phyloP scores from a whole-genome alignment of 2,329 filamentous ascomycete species.

The Coleophoma cylindrospora region DNA sequence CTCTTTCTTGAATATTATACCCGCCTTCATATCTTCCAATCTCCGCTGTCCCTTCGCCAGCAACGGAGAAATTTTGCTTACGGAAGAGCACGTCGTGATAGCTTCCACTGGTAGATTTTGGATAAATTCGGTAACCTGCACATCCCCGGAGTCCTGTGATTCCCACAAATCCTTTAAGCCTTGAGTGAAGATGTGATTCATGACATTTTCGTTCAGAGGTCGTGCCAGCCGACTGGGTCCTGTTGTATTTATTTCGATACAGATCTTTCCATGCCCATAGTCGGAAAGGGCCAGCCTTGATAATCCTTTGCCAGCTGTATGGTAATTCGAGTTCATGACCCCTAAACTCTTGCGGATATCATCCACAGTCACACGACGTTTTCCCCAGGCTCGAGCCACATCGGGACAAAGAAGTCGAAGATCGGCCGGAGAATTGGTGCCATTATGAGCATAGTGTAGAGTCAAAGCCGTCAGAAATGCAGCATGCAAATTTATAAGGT shows the following conservation, averaged over 20 bases:
- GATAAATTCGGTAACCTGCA: slow-evolving; percentile 38
- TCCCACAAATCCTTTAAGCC: slow-evolving; percentile 45
- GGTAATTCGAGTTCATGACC: slow-evolving; percentile 38
- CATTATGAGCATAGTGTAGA: slow-evolving; percentile 66
- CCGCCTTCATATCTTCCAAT: slow-evolving; percentile 63
- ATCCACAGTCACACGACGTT: slow-evolving; percentile 57
- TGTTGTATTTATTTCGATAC: slow-evolving; percentile 44
- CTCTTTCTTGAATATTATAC: slow-evolving; percentile 47
- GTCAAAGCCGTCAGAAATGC: slow-evolving; percentile 65
- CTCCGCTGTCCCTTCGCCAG: slow-evolving; percentile 63
- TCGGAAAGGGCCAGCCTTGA: slow-evolving; percentile 36
- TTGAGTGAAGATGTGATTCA: slow-evolving; percentile 49
- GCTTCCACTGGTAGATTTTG: slow-evolving; percentile 48
- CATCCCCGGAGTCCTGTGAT: slow-evolving; percentile 7
- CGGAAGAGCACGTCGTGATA: slow-evolving; percentile 45
- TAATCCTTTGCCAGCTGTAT: slow-evolving; percentile 29
- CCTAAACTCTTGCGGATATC: slow-evolving; percentile 65
- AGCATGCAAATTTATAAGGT: slow-evolving; percentile 59
- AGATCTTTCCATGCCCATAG: slow-evolving; percentile 50
- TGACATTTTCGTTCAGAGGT: slow-evolving; percentile 43
- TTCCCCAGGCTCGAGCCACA: slow-evolving; percentile 67
- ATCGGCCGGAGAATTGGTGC: slow-evolving; percentile 56
- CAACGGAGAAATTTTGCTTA: slow-evolving; percentile 48
- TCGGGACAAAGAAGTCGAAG: slow-evolving; percentile 55
- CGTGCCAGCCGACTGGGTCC: slow-evolving; percentile 22